Evolutionary conservation across 164 flowering plant species (phyloP).

Genomic region (Stephania japonica): DNA sequence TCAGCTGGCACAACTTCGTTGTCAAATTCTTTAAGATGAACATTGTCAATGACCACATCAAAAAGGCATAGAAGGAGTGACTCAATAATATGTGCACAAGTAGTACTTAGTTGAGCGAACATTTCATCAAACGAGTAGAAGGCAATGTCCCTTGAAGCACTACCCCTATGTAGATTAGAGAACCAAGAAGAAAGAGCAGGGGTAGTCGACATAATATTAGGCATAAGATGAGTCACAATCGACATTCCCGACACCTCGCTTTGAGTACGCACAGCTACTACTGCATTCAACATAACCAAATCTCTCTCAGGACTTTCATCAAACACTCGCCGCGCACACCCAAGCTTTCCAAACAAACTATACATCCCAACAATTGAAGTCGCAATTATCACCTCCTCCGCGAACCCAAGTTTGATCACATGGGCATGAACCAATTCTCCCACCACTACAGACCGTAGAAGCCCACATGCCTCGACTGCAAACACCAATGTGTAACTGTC

Average conservation of each 20-base stretch:
- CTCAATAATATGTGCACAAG: too few species aligned
- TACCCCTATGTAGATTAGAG: too few species aligned
- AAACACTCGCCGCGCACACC: conserved; percentile 20
- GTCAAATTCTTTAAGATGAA: too few species aligned
- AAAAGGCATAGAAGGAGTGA: too few species aligned
- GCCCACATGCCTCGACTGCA: conserved; percentile 31
- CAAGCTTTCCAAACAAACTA: conserved; percentile 23
- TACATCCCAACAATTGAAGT: conserved; percentile 30
- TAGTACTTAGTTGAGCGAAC: too few species aligned
- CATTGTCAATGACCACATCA: too few species aligned
- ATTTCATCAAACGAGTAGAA: too few species aligned
- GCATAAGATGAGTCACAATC: too few species aligned
- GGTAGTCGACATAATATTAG: too few species aligned
- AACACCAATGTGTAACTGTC: conserved; percentile 28
- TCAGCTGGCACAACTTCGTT: too few species aligned
- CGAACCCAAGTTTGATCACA: conserved; percentile 30
- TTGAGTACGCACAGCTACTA: conserved; percentile 25
- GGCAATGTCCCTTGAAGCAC: too few species aligned
- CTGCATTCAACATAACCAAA: conserved; percentile 28
- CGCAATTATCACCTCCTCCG: conserved; percentile 20
- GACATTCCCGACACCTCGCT: conserved; percentile 16
- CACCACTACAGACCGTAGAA: conserved; percentile 5
- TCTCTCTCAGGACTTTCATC: conserved; percentile 33
- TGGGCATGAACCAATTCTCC: conserved; percentile 29
- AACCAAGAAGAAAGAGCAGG: too few species aligned